phyloP scores from a whole-genome alignment of 2,329 filamentous ascomycete species.

The Cladosporium sphaerospermum region DNA sequence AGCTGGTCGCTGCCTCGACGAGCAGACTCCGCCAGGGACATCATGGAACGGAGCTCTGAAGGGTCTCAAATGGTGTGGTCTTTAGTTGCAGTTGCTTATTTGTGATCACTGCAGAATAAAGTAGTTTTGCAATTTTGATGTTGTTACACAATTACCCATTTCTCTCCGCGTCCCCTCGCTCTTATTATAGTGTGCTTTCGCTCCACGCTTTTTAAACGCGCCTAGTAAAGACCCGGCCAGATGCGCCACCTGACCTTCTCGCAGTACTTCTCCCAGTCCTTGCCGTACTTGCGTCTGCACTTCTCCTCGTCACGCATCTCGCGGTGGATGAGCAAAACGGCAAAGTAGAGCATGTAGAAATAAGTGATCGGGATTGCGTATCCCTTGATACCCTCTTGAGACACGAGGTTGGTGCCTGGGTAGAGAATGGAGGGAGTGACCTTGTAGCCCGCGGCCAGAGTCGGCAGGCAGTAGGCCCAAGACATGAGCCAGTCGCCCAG shows the following conservation, averaged over 20 bases:
- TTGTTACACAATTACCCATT: too few relatives aligned
- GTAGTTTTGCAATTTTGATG: too few relatives aligned
- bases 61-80: too few relatives aligned
- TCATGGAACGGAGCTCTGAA: too few relatives aligned
- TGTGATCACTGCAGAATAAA: too few relatives aligned
- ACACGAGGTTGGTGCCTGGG: constrained; percentile 54
- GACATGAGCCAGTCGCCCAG: constrained; percentile 90
- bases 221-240: constrained; percentile 74
- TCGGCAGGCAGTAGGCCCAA: constrained; percentile 85
- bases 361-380: constrained; percentile 88
- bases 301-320: constrained; percentile 86
- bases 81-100: too few relatives aligned
- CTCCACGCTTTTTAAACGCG: not conserved
- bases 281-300: constrained; percentile 83
- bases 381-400: constrained; percentile 56
- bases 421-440: constrained; percentile 57
- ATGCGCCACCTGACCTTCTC: constrained; percentile 75
- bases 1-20: too few relatives aligned
- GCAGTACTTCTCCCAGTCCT: constrained; percentile 86
- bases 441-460: constrained; percentile 74
- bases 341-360: constrained; percentile 93
- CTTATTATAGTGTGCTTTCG: too few relatives aligned
- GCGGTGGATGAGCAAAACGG: constrained; percentile 75
- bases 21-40: too few relatives aligned
- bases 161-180: too few relatives aligned